Evolutionary conservation across 1,284 basidiomycete species (phyloP).

Genomic region (Phenoliferia sp.): DNA sequence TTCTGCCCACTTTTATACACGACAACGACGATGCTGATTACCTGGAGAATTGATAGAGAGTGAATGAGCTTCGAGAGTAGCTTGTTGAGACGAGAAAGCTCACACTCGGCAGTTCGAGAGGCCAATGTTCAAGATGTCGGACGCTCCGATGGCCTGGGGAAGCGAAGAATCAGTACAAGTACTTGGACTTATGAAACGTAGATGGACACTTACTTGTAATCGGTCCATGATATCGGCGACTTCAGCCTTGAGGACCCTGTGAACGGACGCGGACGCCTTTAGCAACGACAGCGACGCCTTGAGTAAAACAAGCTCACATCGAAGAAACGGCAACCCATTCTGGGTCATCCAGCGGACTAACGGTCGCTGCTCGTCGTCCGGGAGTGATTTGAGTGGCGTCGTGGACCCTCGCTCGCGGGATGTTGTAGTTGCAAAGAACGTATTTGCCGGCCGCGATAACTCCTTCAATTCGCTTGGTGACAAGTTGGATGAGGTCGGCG

Average conservation of each 20-base stretch:
- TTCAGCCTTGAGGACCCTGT: constrained; percentile 67
- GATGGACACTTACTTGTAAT: constrained; percentile 55
- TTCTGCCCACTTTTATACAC: background rate
- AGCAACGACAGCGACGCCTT: background rate
- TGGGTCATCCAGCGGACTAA: constrained; percentile 74
- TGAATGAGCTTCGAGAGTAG: background rate
- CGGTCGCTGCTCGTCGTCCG: constrained; percentile 82
- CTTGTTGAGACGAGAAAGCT: background rate
- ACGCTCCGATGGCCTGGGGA: constrained; percentile 56
- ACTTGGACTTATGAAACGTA: no score
- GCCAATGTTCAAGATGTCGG: constrained; percentile 84
- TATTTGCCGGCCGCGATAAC: constrained; percentile 86
- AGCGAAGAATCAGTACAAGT: background rate
- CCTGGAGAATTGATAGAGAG: background rate
- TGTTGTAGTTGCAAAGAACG: constrained; percentile 89
- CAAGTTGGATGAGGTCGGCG: constrained; percentile 61
- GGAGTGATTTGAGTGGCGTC: constrained; percentile 74
- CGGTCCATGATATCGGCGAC: constrained; percentile 89
- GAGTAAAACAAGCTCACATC: constrained; percentile 51
- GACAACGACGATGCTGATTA: background rate
- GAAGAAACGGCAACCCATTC: constrained; percentile 85
- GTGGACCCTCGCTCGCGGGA: constrained; percentile 59
- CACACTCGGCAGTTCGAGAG: constrained; percentile 92
- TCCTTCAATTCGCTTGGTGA: constrained; percentile 85
- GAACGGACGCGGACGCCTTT: background rate